Evolutionary conservation across 805 yeast species (phyloP).

Genomic region (Lipomyces yamanashiensis): DNA sequence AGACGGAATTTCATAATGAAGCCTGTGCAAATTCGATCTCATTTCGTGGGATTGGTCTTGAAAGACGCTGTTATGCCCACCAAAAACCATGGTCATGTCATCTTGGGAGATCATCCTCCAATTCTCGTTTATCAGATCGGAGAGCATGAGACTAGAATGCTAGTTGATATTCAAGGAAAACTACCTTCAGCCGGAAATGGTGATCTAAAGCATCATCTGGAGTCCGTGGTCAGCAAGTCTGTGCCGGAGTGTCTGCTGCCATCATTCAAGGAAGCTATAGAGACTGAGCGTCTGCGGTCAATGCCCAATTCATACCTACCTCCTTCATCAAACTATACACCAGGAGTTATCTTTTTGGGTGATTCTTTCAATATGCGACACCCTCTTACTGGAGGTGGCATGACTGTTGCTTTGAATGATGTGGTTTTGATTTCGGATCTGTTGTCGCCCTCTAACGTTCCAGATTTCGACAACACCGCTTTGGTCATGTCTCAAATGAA

Average conservation of each 20-base stretch:
- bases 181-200: slow-evolving; percentile 69
- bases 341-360: slow-evolving; percentile 83
- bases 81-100: slow-evolving; percentile 84
- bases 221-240: slow-evolving; percentile 62
- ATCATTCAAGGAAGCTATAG: slow-evolving; percentile 68
- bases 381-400: slow-evolving; percentile 98
- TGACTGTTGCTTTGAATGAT: slow-evolving; percentile 96
- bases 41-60: slow-evolving; percentile 83
- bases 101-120: slow-evolving; percentile 85
- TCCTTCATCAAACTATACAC: slow-evolving; percentile 67
- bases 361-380: slow-evolving; percentile 98
- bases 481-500: slow-evolving; percentile 60
- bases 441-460: slow-evolving; percentile 58
- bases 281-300: slow-evolving; percentile 63
- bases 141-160: slow-evolving; percentile 78
- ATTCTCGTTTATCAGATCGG: slow-evolving; percentile 86
- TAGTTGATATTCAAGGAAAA: slow-evolving; percentile 80
- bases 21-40: slow-evolving; percentile 73
- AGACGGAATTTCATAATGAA: slow-evolving; percentile 71
- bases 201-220: slow-evolving; percentile 65
- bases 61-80: slow-evolving; percentile 75
- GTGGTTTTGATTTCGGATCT: slow-evolving; percentile 69
- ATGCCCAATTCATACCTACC: slow-evolving; percentile 95
- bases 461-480: slow-evolving; percentile 62
- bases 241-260: slow-evolving; percentile 70